Percentiles rank a stretch among this genome's conserved stretches.
These are phyloP conservation scores for Isatis tinctoria DNA, from an alignment of 345 rosid species.

Conservation along the genomic window DNA sequence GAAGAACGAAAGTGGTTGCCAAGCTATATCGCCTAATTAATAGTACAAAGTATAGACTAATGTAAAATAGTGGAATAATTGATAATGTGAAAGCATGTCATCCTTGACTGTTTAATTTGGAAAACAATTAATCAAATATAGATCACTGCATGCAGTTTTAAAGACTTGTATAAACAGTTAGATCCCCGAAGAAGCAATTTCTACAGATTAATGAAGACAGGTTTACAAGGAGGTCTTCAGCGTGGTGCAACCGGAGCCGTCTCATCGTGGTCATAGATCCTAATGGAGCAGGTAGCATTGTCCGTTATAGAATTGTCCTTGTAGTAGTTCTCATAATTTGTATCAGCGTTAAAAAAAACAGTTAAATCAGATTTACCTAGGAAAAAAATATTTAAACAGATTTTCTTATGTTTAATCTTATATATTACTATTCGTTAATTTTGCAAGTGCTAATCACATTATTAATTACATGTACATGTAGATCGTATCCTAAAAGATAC, in stretches of 20 bases:
- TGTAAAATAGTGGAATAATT: slow-evolving; percentile 10
- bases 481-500: neutral
- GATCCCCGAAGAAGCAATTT: too few species aligned
- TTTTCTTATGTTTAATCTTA: neutral
- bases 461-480: neutral
- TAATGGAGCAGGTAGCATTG: too few species aligned
- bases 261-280: too few species aligned
- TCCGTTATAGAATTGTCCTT: too few species aligned
- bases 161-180: neutral
- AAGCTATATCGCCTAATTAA: slow-evolving; percentile 11
- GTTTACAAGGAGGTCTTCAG: too few species aligned
- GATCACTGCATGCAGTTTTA: slow-evolving; percentile 10
- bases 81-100: slow-evolving; percentile 21
- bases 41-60: neutral
- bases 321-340: too few species aligned
- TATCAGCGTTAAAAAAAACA: too few species aligned
- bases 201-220: too few species aligned
- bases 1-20: neutral
- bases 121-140: slow-evolving; percentile 15
- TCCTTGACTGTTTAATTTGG: slow-evolving; percentile 16
- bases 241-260: too few species aligned
- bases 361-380: neutral
- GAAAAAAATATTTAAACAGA: neutral
- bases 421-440: neutral
- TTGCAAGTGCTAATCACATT: neutral